Evolutionary conservation across 192 early-diverging fungal species (phyloP).

Genomic region (Diversispora epigaea): DNA sequence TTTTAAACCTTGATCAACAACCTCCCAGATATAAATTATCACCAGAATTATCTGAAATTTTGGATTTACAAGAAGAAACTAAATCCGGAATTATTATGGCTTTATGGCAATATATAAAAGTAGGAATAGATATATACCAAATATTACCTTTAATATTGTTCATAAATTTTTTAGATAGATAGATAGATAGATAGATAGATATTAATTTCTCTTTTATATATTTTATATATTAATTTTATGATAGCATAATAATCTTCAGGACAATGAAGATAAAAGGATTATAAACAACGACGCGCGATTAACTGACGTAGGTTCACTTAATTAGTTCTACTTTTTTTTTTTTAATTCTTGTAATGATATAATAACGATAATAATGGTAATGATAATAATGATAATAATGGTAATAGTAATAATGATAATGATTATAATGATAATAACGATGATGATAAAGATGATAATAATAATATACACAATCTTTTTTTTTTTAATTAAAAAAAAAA

Average conservation of each 20-base stretch:
- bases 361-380: too few relatives aligned
- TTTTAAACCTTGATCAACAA: slow-evolving; percentile 74
- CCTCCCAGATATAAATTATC: slow-evolving; percentile 83
- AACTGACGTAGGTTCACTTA: slow-evolving; percentile 49
- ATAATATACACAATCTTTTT: too few relatives aligned
- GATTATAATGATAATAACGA: too few relatives aligned
- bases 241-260: slow-evolving; percentile 84
- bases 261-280: slow-evolving; percentile 81
- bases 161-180: too few relatives aligned
- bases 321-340: neutral
- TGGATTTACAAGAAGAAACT: slow-evolving; percentile 78
- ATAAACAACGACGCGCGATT: slow-evolving; percentile 83
- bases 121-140: slow-evolving; percentile 22
- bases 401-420: too few relatives aligned
- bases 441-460: too few relatives aligned
- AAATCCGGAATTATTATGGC: slow-evolving; percentile 75
- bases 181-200: too few relatives aligned
- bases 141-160: too few relatives aligned
- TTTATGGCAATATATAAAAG: slow-evolving; percentile 96
- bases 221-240: neutral
- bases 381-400: too few relatives aligned
- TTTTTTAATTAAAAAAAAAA: too few relatives aligned
- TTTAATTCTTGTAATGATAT: too few relatives aligned
- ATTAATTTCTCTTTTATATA: neutral
- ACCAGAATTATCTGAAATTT: slow-evolving; percentile 67